phyloP scores from a whole-genome alignment of 2,329 filamentous ascomycete genomes.

The Chalaropsis thielavioides region DNA sequence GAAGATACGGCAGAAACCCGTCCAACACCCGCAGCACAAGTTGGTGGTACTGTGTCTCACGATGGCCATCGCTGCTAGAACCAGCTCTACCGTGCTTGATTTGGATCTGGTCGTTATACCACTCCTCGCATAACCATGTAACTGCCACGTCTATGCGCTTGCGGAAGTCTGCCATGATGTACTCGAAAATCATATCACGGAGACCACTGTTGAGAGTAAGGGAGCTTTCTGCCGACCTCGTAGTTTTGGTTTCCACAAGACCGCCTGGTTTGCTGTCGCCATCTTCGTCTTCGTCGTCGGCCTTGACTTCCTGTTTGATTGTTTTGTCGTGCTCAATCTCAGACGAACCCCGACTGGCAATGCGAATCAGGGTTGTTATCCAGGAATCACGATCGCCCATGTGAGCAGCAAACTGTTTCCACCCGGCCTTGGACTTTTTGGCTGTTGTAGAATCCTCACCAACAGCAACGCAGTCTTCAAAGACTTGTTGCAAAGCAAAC shows the following conservation, averaged over 20 bases:
- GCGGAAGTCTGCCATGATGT: constrained; percentile 84
- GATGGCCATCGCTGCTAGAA: neutral
- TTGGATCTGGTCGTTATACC: constrained; percentile 64
- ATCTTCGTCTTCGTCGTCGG: constrained; percentile 14
- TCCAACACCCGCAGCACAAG: constrained; percentile 74
- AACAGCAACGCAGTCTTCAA: constrained; percentile 38
- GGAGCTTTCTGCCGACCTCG: constrained; percentile 12
- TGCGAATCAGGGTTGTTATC: constrained; percentile 71
- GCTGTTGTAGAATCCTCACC: constrained; percentile 50
- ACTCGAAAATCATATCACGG: constrained; percentile 66
- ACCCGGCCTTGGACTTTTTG: constrained; percentile 53
- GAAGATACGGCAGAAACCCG: constrained; percentile 79
- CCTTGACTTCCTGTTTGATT: neutral
- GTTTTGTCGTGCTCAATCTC: constrained; percentile 21
- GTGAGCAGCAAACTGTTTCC: constrained; percentile 71
- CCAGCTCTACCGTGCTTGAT: neutral
- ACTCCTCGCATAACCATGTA: constrained; percentile 91
- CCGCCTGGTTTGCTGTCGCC: constrained; percentile 13
- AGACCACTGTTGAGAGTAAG: constrained; percentile 51
- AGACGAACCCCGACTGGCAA: constrained; percentile 36
- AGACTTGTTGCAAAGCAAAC: constrained; percentile 18
- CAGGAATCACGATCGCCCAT: constrained; percentile 78
- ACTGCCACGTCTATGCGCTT: constrained; percentile 80
- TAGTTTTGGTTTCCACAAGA: constrained; percentile 13
- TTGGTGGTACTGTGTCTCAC: constrained; percentile 52